phyloP scores from a whole-genome alignment of 257 asterid species.

The Mentha longifolia region DNA sequence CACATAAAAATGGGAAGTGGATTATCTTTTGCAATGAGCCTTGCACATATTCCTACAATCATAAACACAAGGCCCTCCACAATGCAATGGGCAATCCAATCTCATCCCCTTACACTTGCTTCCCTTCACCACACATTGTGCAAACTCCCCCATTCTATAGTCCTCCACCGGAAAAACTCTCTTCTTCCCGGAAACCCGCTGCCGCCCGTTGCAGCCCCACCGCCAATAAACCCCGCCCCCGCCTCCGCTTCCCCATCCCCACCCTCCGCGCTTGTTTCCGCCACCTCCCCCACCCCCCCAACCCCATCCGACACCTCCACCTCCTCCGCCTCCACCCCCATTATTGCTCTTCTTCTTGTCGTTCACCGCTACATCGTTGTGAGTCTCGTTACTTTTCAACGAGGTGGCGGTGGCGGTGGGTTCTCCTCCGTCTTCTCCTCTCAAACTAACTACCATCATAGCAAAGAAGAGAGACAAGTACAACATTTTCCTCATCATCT shows the following conservation, averaged over 20 bases:
- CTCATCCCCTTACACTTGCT: conserved; percentile 48
- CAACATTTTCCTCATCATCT: conserved; percentile 11
- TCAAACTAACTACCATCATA: conserved; percentile 26
- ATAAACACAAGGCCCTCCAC: conserved; percentile 49
- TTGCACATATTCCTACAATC: conserved; percentile 47
- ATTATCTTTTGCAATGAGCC: conserved; percentile 45
- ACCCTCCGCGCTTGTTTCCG: conserved; percentile 19
- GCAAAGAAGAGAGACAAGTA: conserved; percentile 31
- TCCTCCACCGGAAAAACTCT: conserved; percentile 26
- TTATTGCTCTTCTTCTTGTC: conserved; percentile 27
- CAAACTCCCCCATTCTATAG: conserved; percentile 42
- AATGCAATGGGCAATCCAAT: conserved; percentile 45
- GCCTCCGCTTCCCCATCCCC: conserved; percentile 41
- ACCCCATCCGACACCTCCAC: conserved; percentile 44
- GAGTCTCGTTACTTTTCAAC: conserved; percentile 13
- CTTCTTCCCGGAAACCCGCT: not conserved
- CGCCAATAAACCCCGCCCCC: conserved; percentile 43
- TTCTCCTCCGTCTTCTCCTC: not conserved
- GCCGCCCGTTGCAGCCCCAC: conserved; percentile 37
- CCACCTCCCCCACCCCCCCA: conserved; percentile 50
- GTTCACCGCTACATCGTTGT: conserved; percentile 37
- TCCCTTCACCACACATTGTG: conserved; percentile 38
- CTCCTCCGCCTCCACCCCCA: conserved; percentile 38
- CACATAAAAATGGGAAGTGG: not conserved
- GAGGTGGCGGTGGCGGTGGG: not conserved